Evolutionary conservation across 805 yeast species (phyloP).

Genomic region (Schwanniomyces pseudopolymorphus): DNA sequence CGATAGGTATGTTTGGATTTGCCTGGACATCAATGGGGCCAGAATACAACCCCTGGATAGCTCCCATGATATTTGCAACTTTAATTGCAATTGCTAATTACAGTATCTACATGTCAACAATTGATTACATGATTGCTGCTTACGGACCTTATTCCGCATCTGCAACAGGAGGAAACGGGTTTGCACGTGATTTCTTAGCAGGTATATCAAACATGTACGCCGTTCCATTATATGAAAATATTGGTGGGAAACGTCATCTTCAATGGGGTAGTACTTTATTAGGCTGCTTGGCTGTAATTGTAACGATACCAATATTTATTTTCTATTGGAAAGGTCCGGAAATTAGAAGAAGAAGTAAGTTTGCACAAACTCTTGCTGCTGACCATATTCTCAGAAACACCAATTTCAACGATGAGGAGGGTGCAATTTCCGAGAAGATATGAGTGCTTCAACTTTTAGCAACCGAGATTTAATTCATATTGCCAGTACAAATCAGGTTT

Average conservation of each 20-base stretch:
- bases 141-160: slow-evolving; percentile 44
- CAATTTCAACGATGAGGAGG: too few relatives aligned
- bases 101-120: slow-evolving; percentile 43
- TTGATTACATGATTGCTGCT: slow-evolving; percentile 43
- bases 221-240: slow-evolving; percentile 35
- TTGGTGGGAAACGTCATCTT: slow-evolving; percentile 25
- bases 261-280: slow-evolving; percentile 42
- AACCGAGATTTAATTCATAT: too few relatives aligned
- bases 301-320: slow-evolving; percentile 36
- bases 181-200: slow-evolving; percentile 41
- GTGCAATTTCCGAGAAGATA: too few relatives aligned
- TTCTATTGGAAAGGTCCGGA: slow-evolving; percentile 42
- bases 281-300: slow-evolving; percentile 32
- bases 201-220: slow-evolving; percentile 40
- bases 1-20: slow-evolving; percentile 40
- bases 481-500: too few relatives aligned
- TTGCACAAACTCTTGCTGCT: slow-evolving; percentile 39
- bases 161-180: slow-evolving; percentile 45
- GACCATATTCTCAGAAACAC: slow-evolving; percentile 13
- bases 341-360: slow-evolving; percentile 31
- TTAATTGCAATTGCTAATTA: slow-evolving; percentile 40
- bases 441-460: too few relatives aligned
- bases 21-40: slow-evolving; percentile 46
- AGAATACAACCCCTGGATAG: slow-evolving; percentile 36
- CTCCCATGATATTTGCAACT: slow-evolving; percentile 37